Evolutionary conservation across 176 grass and related monocot genomes (phyloP).

Genomic region (Musa acuminata): DNA sequence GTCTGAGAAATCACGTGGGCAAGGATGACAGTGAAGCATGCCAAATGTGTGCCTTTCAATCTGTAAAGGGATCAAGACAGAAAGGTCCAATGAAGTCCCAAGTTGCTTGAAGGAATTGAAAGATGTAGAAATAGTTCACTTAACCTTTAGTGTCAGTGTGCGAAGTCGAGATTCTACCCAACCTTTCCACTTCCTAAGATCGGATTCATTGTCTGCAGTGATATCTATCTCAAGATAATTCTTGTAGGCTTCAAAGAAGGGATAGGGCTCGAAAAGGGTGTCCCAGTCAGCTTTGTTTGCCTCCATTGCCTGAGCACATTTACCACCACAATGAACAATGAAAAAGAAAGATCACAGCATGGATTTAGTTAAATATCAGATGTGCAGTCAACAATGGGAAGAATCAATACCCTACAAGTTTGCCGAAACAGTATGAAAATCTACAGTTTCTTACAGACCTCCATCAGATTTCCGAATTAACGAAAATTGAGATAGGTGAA

Average conservation of each 20-base stretch:
- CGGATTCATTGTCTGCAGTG: slow-evolving; percentile 64
- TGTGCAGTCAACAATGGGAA: too few relatives aligned
- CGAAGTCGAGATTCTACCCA: slow-evolving; percentile 92
- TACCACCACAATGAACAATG: slow-evolving; percentile 5
- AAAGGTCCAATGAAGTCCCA: background rate
- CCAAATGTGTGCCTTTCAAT: slow-evolving; percentile 61
- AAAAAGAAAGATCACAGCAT: background rate
- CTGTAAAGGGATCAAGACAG: slow-evolving; percentile 25
- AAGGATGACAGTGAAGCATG: slow-evolving; percentile 63
- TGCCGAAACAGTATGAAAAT: too few relatives aligned
- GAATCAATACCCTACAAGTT: too few relatives aligned
- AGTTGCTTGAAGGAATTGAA: background rate
- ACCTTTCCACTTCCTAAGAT: slow-evolving; percentile 92
- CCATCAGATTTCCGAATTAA: too few relatives aligned
- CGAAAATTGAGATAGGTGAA: too few relatives aligned
- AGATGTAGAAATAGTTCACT: background rate
- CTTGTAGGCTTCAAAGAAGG: slow-evolving; percentile 88
- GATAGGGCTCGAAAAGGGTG: slow-evolving; percentile 64
- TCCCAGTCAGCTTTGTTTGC: slow-evolving; percentile 54
- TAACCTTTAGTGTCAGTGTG: slow-evolving; percentile 79
- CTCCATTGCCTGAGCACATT: slow-evolving; percentile 67
- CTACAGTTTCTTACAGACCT: too few relatives aligned
- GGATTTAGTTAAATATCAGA: background rate
- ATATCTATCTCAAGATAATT: slow-evolving; percentile 76
- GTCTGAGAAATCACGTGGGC: slow-evolving; percentile 67